Evolutionary conservation across 2,329 filamentous ascomycete genomes (phyloP), one percentile per base, ranked within the genome.

Genomic region (Monosporascus sp.): DNA sequence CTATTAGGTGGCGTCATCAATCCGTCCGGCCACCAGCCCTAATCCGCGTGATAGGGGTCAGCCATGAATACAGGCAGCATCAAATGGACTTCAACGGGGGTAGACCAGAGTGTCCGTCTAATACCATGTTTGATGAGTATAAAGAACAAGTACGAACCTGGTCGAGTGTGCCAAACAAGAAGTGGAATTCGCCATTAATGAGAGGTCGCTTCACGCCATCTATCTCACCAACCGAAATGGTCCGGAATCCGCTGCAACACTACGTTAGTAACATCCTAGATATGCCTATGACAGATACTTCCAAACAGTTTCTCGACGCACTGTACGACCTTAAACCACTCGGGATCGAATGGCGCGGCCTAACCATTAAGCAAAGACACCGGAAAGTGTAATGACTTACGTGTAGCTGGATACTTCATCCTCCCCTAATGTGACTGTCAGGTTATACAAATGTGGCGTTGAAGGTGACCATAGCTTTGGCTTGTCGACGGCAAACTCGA

Each of bases 21-120:
- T 0, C 86, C 86, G 61, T 89, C 86, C 0, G 85, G 86, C 86
- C 85, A 89, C 65, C 76, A 88, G 0, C 86, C 86, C 60, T 46
- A 24, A 20, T 43, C 9, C n/a, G 31, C 31, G 31, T 35, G 31
- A 35, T 14, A 35, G 4, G 11, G 31, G 31, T 35, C 31, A 35
- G 31, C 9, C 31, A 35, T 35, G 31, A 35, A 35, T 14, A 35
- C 31, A 35, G 31, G 9, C 9, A 35, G 31, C 31, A 35, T 35
- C 31, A 9, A 14, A 35, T 35, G 11, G 31, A 35, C 11, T 5
- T 35, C 31, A 20, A 24, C 14, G 39, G 22, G 39, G 22, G 14
- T 20, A 18, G 17, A 17, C 7, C 15, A 52, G 36, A 46, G 49
- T 9, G 50, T 39, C 24, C 7, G 17, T n/a, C 18, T 18, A 41